Evolutionary conservation across 1,284 basidiomycete species (phyloP), one percentile per base, ranked within the genome.

Genomic region (Cutaneotrichosporon sp.): DNA sequence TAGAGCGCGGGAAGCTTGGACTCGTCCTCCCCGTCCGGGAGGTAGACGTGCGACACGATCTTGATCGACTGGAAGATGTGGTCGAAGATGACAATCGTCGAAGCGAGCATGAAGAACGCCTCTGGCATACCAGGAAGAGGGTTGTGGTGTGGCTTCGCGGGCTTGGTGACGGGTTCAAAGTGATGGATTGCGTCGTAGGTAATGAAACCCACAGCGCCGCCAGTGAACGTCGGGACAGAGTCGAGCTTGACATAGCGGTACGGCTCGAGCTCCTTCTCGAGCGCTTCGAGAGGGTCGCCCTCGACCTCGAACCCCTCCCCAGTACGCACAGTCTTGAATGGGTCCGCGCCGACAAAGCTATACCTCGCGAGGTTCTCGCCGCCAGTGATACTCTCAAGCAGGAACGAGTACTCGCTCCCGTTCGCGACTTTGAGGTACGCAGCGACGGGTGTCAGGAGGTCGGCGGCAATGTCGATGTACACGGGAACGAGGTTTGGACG

Each of bases 281-380:
- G 85, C 26, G 86, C 86, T 30, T 82, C 77, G 82, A 96, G 88
- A 7, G 97, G 97, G 78, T 99, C 97, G 1, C 96, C 96, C 56
- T 86, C 84, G 62, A 87, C 81, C 60, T 92, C 90, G 77, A 95
- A 88, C 53, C 86, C 86, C 30, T 91, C 89, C 1, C 97, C 97
- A 4, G 91, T 91, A 70, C 90, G 90, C 68, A 98, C 85, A 58
- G 95, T 87, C 81, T 95, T 97, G 78, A 94, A 86, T 16, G 96
- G 96, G 81, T 97, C 95, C 93, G 93, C 88, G 60, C 97, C 97
- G 65, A 99, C 90, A 82, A 98, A 99, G 75, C 91, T 94, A 81
- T 97, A 99, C 64, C 97, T 86, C 46, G 91, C 93, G 60, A 97
- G 83, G 77, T 88, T 92, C 82, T 97, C 92, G 57, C 95, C 96